Evolutionary conservation across 805 yeast species (phyloP), one percentile per base, ranked within the genome.

Genomic region (Ogataea sp.): DNA sequence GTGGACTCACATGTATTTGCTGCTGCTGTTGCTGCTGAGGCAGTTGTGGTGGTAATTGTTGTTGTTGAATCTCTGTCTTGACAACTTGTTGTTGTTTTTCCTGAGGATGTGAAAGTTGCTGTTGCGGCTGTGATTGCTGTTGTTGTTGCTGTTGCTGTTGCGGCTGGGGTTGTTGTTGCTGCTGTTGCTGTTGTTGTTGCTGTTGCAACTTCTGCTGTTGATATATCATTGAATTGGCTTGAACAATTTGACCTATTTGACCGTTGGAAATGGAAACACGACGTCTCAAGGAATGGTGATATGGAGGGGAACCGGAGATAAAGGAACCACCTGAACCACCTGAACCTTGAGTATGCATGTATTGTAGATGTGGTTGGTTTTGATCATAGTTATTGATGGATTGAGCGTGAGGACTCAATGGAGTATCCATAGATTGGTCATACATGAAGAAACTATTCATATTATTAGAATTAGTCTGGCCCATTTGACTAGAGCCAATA

Each of bases 211-310:
- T 49, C 51, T 40, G 40, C n/a, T 50, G 52, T 39, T 50, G 59
- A 20, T 45, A 56, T 51, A 59, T 51, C 55, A 51, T 53, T 38
- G 57, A 52, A 23, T 45, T 45, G 25, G 44, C 44, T 37, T 65
- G 70, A 5, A 75, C 70, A 27, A 83, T 72, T 52, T 83, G 94
- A 36, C 88, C 84, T 47, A 83, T 83, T 53, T 83, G 94, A 51
- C 94, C 94, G 59, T 83, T 83, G 10, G 90, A 81, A 38, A 83
- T 83, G 33, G 93, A 83, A 2, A 83, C 78, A 53, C 94, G 70
- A 55, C 93, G 67, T 53, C 81, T 65, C 27, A 57, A 47, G 13
- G 56, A 50, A 3, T 51, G 49, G 13, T 25, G 24, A 15, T 15
- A 32, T 14, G 36, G 36, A 18, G 31, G 29, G 11, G 39, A n/a